phyloP scores from a whole-genome alignment of 495 filamentous ascomycete species.

The Hypoxylon fuscum region DNA sequence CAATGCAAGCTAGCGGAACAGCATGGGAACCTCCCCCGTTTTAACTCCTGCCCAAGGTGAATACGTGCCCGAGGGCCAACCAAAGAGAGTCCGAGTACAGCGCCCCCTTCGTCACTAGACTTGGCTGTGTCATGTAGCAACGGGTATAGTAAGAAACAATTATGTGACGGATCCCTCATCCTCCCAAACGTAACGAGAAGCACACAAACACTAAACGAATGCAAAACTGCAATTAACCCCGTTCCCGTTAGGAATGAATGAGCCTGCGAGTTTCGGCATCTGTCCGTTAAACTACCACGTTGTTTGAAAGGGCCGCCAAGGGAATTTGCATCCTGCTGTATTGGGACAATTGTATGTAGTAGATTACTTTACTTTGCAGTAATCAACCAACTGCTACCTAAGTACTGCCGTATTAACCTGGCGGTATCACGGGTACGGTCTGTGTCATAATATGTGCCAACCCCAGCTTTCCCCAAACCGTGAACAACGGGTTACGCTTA shows the following conservation, averaged over 20 bases:
- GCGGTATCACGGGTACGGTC: neutral
- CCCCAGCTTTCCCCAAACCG: slow-evolving; percentile 24
- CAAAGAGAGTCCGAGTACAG: slow-evolving; percentile 10
- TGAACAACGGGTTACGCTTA: slow-evolving; percentile 32
- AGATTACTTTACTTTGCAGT: slow-evolving; percentile 36
- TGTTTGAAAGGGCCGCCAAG: slow-evolving; percentile 20
- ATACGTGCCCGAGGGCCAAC: slow-evolving; percentile 32
- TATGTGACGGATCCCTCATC: slow-evolving; percentile 23
- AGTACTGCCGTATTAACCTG: slow-evolving; percentile 21
- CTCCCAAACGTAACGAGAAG: neutral
- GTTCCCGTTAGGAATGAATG: slow-evolving; percentile 23
- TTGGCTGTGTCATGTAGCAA: slow-evolving; percentile 27
- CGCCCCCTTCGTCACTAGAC: slow-evolving; percentile 33
- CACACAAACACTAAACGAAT: slow-evolving; percentile 4
- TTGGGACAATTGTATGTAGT: slow-evolving; percentile 31
- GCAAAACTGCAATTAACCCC: slow-evolving; percentile 26
- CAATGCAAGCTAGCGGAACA: slow-evolving; percentile 37
- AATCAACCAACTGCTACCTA: slow-evolving; percentile 29
- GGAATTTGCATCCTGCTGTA: slow-evolving; percentile 30
- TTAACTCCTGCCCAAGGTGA: slow-evolving; percentile 40
- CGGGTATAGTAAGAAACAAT: slow-evolving; percentile 32
- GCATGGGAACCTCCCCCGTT: slow-evolving; percentile 27
- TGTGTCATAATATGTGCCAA: neutral
- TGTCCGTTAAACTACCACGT: slow-evolving; percentile 16
- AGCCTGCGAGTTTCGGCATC: slow-evolving; percentile 35